Conservation (phyloP, 2,329 filamentous ascomycete genomes). For the Clarireedia sp. region DNA sequence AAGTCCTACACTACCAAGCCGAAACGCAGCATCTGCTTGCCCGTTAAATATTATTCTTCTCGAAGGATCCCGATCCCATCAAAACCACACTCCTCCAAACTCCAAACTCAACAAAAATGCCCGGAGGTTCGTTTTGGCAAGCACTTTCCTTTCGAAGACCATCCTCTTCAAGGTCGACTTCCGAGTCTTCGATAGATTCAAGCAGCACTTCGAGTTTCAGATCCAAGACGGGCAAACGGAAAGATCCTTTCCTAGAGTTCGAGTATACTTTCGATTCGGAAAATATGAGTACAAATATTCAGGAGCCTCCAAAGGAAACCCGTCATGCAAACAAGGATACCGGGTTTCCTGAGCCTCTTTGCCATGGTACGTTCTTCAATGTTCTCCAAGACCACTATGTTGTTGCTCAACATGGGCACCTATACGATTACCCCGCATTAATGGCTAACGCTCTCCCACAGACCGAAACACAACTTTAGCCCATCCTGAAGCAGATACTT, state of each 20-base stretch:
- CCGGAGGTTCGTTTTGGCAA: conserved; percentile 25
- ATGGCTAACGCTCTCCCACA: conserved; percentile 9
- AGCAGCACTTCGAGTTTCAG: not conserved
- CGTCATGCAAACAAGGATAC: conserved; percentile 27
- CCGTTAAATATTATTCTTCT: no score
- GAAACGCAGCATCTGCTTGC: no score
- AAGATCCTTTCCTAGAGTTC: not conserved
- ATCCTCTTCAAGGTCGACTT: conserved; percentile 3
- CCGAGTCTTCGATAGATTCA: conserved; percentile 1
- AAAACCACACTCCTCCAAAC: no score
- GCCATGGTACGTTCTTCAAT: conserved; percentile 16
- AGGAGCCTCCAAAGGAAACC: conserved; percentile 10
- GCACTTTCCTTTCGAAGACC: conserved; percentile 6
- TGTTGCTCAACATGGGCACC: not conserved
- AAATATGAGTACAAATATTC: conserved; percentile 16
- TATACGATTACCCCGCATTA: not conserved
- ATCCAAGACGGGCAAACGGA: conserved; percentile 2
- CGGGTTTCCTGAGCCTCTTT: conserved; percentile 28
- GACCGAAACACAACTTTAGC: conserved; percentile 52
- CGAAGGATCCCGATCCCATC: no score
- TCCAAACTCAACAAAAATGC: not conserved
- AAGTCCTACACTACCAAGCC: no score
- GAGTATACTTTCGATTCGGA: not conserved
- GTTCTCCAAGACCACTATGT: no score
- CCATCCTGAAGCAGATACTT: conserved; percentile 53